Evolutionary conservation across 2,329 filamentous ascomycete species (phyloP), one percentile per base, ranked within the genome.

Genomic region (Epichloe hybrida): DNA sequence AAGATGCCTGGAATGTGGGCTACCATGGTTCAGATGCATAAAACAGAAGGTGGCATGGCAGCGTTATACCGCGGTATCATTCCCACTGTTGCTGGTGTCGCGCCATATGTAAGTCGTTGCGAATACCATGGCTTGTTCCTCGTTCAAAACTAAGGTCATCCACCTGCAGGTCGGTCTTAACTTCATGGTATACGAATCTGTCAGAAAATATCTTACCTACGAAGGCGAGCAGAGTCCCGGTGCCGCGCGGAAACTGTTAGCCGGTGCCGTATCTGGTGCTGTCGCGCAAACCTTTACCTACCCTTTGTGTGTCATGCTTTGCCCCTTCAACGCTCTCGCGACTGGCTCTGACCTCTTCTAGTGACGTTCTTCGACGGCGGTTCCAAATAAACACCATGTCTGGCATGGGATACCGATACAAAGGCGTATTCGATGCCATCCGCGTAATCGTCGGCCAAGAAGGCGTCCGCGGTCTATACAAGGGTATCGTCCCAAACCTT

Each of bases 361-460:
- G 88, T 64, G 90, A 95, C 64, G 91, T 98, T 2, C 75, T 98
- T 50, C 86, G 93, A 35, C 83, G 93, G 53, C 81, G 93, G 48
- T 98, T 98, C 66, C 93, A 98, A 65, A 93, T 98, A 71, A 98
- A 98, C 69, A 96, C 93, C 50, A 98, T 98, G 93, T 88, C 86
- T 46, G 93, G 93, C 48, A 91, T 98, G 83, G 93, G 93, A 48
- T 97, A 96, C 69, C 81, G 91, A 65, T 98, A 98, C 72, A 89
- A 86, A 61, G 85, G 83, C 6, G 84, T 98, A 42, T 75, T 80
- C 55, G 88, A 95, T 63, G 93, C 93, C 3, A 72, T 98, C 55
- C 79, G 73, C 48, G 80, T 86, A 48, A 98, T 98, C 60, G 67
- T 95, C 50, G 69, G 77, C 45, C 82, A 95, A 59, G 93, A 98